Conservation (phyloP, 768 basidiomycete species). For the Boletus insuetus region DNA sequence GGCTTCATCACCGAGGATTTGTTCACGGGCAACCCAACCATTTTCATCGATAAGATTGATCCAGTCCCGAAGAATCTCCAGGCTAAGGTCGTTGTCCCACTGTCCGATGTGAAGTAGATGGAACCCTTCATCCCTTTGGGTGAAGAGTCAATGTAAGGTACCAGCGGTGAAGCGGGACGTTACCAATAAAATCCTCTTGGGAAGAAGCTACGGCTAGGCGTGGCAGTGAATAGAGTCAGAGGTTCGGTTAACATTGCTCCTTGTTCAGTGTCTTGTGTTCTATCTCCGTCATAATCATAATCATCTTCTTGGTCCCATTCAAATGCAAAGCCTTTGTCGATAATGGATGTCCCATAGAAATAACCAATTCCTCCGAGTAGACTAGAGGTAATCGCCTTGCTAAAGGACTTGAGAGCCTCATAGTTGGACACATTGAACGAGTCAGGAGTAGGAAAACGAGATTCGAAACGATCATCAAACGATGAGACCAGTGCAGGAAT, state of each 20-base stretch:
- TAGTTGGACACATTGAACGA: conserved; percentile 49
- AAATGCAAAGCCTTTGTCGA: conserved; percentile 80
- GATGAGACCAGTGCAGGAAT: conserved; percentile 60
- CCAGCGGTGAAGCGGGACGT: conserved; percentile 1
- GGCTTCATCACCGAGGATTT: conserved; percentile 95
- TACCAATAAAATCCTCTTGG: conserved; percentile 97
- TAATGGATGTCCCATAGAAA: conserved; percentile 87
- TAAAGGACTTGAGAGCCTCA: conserved; percentile 63
- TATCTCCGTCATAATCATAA: conserved; percentile 38
- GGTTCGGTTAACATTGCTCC: conserved; percentile 75
- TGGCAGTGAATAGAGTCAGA: conserved; percentile 79
- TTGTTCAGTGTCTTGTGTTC: conserved; percentile 32
- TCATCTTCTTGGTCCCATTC: conserved; percentile 85
- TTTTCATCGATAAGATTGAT: conserved; percentile 87
- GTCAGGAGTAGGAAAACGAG: conserved; percentile 64
- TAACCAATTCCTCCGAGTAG: conserved; percentile 92
- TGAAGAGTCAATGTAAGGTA: not conserved
- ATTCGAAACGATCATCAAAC: conserved; percentile 66
- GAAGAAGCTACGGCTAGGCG: conserved; percentile 96
- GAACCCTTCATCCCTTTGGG: conserved; percentile 91
- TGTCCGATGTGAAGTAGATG: conserved; percentile 88
- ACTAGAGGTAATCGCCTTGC: conserved; percentile 86
- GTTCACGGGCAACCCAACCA: conserved; percentile 95
- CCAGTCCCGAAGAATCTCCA: conserved; percentile 91
- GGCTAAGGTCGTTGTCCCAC: conserved; percentile 90